Evolutionary conservation across 169 alveolate species (phyloP), one percentile per base, ranked within the genome.

Genomic region (Babesia bigemina): DNA sequence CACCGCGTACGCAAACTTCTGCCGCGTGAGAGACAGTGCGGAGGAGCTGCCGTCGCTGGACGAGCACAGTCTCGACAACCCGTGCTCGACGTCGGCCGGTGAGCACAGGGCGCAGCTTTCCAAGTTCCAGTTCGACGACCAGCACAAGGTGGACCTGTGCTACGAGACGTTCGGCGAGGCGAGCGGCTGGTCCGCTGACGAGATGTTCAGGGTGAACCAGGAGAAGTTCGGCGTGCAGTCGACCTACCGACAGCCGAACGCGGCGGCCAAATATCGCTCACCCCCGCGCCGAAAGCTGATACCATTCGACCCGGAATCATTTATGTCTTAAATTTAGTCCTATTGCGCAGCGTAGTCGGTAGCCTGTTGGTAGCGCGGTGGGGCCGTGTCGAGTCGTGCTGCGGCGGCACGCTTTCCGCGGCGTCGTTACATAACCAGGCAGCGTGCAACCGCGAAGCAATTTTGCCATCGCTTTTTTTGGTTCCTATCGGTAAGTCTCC

Each of bases 191-290:
- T 86, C 88, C 55, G 94, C 91, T 0, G 96, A 93, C 59, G 97
- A 93, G 45, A 93, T 93, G 96, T 93, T 93, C 82, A 86, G 91
- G 62, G 79, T 93, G 63, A 93, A 93, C 82, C 91, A 77, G 47
- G 93, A 92, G 70, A 93, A 93, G 53, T 93, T 93, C 75, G 96
- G 96, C 26, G 93, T 93, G 9, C 88, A 81, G 45, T 91, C 96
- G 49, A 93, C 96, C 21, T 93, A 92, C 84, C 73, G 77, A 28
- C 65, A 85, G 39, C 93, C 85, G 60, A 67, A 77, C 4, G 79
- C 86, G 45, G 84, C 92, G 3, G 84, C 74, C 42, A 52, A 12
- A 14, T 1, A 9, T 14, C 19, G 44, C 12, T 11, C 10, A 10
- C 44, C n/a, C 4, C 28, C 12, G 63, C 50, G 45, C n/a, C 45